A percentile compares a stretch with the other conserved stretches of the same genome.
Evolutionary conservation across 2,329 filamentous ascomycete genomes (phyloP).

Genomic region (Chrysoporthe austroafricana): DNA sequence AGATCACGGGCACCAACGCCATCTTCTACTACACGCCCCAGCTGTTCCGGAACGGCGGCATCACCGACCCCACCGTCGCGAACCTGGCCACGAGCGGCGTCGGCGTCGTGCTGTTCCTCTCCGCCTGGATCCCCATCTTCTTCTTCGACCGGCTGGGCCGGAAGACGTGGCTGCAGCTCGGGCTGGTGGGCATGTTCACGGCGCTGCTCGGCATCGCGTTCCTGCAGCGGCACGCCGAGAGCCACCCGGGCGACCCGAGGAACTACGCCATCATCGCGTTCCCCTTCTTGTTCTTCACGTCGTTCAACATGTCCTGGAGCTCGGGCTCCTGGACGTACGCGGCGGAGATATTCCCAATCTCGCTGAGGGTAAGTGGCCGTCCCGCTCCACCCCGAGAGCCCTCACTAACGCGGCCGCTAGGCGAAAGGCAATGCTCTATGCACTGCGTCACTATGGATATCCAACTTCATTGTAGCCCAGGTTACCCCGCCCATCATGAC

Average conservation of each 20-base stretch:
- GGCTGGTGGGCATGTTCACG: conserved; percentile 36
- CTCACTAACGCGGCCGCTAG: conserved; percentile 23
- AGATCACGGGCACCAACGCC: conserved; percentile 37
- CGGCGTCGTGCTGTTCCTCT: conserved; percentile 37
- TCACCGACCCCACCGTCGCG: conserved; percentile 45
- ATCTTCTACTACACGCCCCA: conserved; percentile 38
- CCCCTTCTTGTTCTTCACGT: conserved; percentile 37
- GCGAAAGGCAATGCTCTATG: conserved; percentile 38
- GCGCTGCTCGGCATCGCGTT: conserved; percentile 36
- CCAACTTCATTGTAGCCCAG: conserved; percentile 36
- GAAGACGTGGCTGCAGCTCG: conserved; percentile 38
- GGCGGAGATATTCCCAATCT: conserved; percentile 38
- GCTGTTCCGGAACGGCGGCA: conserved; percentile 52
- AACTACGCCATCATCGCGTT: conserved; percentile 38
- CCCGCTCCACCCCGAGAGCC: background rate
- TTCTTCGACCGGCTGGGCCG: conserved; percentile 38
- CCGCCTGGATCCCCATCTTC: conserved; percentile 38
- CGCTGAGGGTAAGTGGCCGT: conserved; percentile 33
- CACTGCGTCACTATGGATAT: conserved; percentile 38
- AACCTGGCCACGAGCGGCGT: conserved; percentile 38
- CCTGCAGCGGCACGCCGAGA: conserved; percentile 36
- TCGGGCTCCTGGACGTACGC: conserved; percentile 39
- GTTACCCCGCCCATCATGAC: conserved; percentile 34
- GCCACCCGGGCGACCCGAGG: conserved; percentile 32
- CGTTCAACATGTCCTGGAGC: conserved; percentile 40